Base-by-base conservation (phyloP, 2,329 filamentous ascomycete genomes). In the Teratosphaeria epicoccoides region DNA sequence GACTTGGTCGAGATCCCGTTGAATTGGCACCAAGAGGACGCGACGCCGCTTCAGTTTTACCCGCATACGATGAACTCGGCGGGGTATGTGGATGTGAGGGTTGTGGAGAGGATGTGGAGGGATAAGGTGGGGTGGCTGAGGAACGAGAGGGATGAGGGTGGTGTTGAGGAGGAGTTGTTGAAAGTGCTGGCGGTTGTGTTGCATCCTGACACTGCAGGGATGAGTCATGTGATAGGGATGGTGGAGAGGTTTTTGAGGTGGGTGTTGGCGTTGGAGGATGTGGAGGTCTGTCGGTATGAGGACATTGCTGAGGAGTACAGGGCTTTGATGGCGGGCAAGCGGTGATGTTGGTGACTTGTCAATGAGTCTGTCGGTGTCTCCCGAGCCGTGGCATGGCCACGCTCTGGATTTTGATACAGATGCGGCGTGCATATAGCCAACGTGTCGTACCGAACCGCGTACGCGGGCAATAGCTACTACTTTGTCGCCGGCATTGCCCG, bases 151-250 rank as follows among this genome's bases (percentile, higher is more conserved):
- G 63, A 64, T 49, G 63, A 71, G 57, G 53, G 49, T 43, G 54
- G 58, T 12, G 57, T 58, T 12, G 64, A 69, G 54, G 61, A 61
- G 25, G 64, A n/a, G n/a, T n/a, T 80, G 0, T 80, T 80, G 49
- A 40, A 40, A 17, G 44, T 46, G 6, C n/a, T 17, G 9, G 73
- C 74, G 17, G 61, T 81, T 17, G 65, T 80, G 2, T 62, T 81
- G 59, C 78, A 81, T 66, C 78, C 78, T 0, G 78, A 81, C 66
- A 80, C 76, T 2, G 79, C 74, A 59, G 79, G 79, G 0, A 79
- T 81, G 76, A 76, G 78, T 46, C 79, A 82, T 69, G 72, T 82
- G 1, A 75, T 81, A 59, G 77, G 77, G 0, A 80, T 80, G 77
- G 57, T 79, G 20, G 73, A 77, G 61, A 68, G 75, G 46, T 71